Evolutionary conservation across 805 yeast species (phyloP).

Genomic region (Sugiyamaella boreocaroliniensis): DNA sequence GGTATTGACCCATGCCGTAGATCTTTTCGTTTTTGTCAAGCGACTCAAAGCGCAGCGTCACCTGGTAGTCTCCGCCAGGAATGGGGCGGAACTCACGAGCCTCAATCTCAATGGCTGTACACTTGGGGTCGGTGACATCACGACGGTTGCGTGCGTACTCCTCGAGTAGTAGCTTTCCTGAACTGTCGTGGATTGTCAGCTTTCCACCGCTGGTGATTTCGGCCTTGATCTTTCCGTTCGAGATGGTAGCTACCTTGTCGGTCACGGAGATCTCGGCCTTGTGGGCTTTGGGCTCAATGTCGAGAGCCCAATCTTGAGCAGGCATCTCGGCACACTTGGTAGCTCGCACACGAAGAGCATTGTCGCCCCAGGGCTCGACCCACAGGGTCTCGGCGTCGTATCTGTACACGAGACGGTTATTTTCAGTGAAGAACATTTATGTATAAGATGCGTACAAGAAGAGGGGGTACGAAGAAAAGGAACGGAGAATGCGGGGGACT

Average conservation of each 20-base stretch:
- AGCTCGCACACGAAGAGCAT: constrained; percentile 16
- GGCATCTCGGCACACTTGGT: constrained; percentile 6
- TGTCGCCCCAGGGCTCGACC: constrained; percentile 18
- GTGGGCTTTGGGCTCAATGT: background rate
- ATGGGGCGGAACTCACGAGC: constrained; percentile 17
- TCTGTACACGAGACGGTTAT: constrained; percentile 6
- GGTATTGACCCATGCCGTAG: constrained; percentile 21
- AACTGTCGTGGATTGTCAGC: constrained; percentile 9
- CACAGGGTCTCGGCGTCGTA: constrained; percentile 15
- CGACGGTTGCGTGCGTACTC: constrained; percentile 16
- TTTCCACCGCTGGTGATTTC: constrained; percentile 12
- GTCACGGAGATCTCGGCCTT: background rate
- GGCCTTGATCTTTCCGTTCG: constrained; percentile 16
- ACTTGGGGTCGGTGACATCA: constrained; percentile 17
- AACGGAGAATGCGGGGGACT: background rate
- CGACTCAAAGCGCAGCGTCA: constrained; percentile 14
- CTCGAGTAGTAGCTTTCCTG: constrained; percentile 15
- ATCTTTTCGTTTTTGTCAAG: constrained; percentile 15
- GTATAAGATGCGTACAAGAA: no score
- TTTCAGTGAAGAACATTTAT: constrained; percentile 8
- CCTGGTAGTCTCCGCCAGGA: constrained; percentile 11
- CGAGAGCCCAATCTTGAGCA: constrained; percentile 14
- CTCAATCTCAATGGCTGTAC: constrained; percentile 16
- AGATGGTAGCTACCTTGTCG: constrained; percentile 1
- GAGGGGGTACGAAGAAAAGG: no score